These are phyloP conservation scores for Miscanthus lutarioriparius DNA, from an alignment of 176 grass and related monocot genomes.

Conservation along the genomic window DNA sequence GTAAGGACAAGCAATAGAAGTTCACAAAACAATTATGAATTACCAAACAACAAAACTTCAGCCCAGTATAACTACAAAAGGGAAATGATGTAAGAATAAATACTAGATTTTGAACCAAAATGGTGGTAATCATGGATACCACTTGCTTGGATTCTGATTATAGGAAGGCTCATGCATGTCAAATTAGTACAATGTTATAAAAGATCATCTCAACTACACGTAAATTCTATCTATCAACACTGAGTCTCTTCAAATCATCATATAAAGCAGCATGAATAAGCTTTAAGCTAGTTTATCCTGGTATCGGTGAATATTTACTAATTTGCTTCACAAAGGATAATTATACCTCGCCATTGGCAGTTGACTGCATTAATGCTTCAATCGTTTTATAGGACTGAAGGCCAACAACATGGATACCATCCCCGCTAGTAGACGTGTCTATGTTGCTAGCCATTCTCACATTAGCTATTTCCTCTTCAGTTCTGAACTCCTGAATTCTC, in stretches of 20 bases:
- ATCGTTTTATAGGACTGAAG: conserved; percentile 91
- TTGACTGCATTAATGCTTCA: conserved; percentile 91
- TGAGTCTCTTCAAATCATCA: conserved; percentile 12
- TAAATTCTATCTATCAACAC: conserved; percentile 17
- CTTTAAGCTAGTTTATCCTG: conserved; percentile 3
- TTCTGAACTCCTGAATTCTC: conserved; percentile 97
- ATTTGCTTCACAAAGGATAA: conserved; percentile 21
- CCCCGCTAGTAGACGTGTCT: conserved; percentile 73
- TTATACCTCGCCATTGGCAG: conserved; percentile 81
- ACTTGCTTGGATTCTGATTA: conserved; percentile 5
- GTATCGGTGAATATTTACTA: conserved; percentile 19
- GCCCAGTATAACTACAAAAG: conserved; percentile 17
- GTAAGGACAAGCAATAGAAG: neutral
- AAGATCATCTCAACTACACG: neutral
- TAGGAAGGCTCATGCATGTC: neutral
- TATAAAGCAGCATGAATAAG: neutral
- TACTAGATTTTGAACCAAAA: conserved; percentile 31
- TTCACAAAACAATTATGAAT: neutral
- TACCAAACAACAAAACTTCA: conserved; percentile 6
- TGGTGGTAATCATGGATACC: neutral
- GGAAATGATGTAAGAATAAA: conserved; percentile 6
- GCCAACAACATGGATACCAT: conserved; percentile 94
- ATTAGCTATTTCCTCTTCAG: conserved; percentile 77
- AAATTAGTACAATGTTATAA: conserved; percentile 23
- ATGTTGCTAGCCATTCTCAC: conserved; percentile 74